phyloP scores from a whole-genome alignment of 371 early-diverging fungal genomes.

The Apophysomyces elegans region DNA sequence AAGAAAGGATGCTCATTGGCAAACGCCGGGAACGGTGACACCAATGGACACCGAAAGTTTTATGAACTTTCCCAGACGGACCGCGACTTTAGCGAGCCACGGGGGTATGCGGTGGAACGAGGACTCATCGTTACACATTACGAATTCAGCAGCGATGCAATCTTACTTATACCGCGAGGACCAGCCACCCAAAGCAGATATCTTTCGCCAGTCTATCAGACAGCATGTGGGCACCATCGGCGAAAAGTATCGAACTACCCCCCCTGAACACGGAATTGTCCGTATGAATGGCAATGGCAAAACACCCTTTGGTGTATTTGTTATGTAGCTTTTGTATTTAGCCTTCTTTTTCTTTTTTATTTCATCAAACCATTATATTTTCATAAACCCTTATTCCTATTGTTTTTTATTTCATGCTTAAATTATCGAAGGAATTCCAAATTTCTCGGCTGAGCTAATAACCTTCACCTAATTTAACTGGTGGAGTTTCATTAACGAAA shows the following conservation, averaged over 20 bases:
- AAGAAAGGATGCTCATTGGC: not conserved
- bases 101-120: slow-evolving; percentile 9
- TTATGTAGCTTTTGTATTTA: slow-evolving; percentile 10
- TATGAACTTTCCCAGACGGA: slow-evolving; percentile 5
- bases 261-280: not conserved
- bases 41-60: slow-evolving; percentile 9
- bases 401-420: not conserved
- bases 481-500: slow-evolving; percentile 3
- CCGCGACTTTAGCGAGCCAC: slow-evolving; percentile 6
- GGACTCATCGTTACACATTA: slow-evolving; percentile 4
- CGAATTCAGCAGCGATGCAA: slow-evolving; percentile 1
- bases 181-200: slow-evolving; percentile 5
- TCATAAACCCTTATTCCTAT: slow-evolving; percentile 11
- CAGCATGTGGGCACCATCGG: slow-evolving; percentile 5
- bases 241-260: not conserved
- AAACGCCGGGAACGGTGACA: slow-evolving; percentile 3
- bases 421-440: not conserved
- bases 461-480: not conserved
- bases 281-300: slow-evolving; percentile 9
- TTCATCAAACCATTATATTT: not conserved
- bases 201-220: slow-evolving; percentile 5
- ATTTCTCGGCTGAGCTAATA: not conserved
- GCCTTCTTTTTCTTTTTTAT: not conserved
- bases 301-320: slow-evolving; percentile 10
- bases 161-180: slow-evolving; percentile 11